Conservation (phyloP, 129 eudicot genomes). For the Centaurea solstitialis region DNA sequence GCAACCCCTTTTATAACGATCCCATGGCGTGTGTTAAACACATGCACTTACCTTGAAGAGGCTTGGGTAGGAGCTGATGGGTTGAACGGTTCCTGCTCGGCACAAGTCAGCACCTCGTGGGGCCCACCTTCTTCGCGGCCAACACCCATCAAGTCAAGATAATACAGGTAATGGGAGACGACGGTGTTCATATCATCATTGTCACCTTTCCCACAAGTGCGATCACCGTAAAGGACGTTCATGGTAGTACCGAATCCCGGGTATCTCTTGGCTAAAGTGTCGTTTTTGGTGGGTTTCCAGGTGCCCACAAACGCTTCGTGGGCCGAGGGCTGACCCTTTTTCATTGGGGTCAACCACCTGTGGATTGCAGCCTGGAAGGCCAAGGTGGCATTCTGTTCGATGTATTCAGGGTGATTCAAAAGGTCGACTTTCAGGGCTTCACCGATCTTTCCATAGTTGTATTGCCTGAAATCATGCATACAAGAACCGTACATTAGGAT, state of each 20-base stretch:
- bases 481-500: neutral
- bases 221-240: conserved; percentile 83
- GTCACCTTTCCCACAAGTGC: conserved; percentile 82
- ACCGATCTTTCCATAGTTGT: conserved; percentile 81
- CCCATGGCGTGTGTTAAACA: neutral
- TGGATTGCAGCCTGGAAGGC: conserved; percentile 93
- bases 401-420: conserved; percentile 88
- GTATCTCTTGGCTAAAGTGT: conserved; percentile 69
- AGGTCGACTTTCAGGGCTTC: conserved; percentile 78
- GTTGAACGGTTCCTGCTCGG: conserved; percentile 30
- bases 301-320: conserved; percentile 89
- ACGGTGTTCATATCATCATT: conserved; percentile 69
- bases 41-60: conserved; percentile 31
- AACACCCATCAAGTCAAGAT: conserved; percentile 88
- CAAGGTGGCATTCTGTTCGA: conserved; percentile 90
- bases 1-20: conserved; percentile 18
- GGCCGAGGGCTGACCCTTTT: conserved; percentile 80
- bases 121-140: conserved; percentile 83
- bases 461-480: conserved; percentile 55
- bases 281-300: conserved; percentile 93
- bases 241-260: conserved; percentile 92
- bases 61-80: conserved; percentile 34
- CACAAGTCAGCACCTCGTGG: conserved; percentile 64
- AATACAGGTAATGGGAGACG: conserved; percentile 71
- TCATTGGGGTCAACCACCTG: conserved; percentile 83